Evolutionary conservation across 2,329 filamentous ascomycete species (phyloP), one percentile per base, ranked within the genome.

Genomic region (Neofusicoccum umdonicola): DNA sequence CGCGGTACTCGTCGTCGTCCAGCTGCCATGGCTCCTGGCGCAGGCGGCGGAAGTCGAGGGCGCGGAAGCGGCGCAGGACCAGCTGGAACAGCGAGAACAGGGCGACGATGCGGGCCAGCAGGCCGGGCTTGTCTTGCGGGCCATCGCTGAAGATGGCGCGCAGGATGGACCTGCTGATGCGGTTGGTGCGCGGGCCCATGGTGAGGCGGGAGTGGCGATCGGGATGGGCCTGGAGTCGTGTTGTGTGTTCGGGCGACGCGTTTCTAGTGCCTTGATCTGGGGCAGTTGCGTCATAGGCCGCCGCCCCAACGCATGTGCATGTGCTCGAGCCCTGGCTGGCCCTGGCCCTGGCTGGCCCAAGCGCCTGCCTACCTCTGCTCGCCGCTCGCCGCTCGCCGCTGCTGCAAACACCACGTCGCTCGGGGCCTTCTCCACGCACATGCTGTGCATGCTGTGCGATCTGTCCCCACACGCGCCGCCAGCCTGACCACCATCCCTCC

Each of bases 31-130:
- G 74, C 6, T 83, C 76, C 5, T 77, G 77, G 7, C 86, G 80
- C 11, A 88, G 76, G 13, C 78, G 79, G 8, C 73, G 74, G 71
- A 88, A 88, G 0, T 84, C 70, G 3, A 80, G 77, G 2, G 78
- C 75, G 7, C 81, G 77, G 68, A 81, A 80, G 54, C 80, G 80
- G 31, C 79, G 70, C 1, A 87, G 79, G 1, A 76, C 73, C 4
- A 87, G 77, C 58, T 80, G 76, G 71, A 83, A 84, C 3, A 87
- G 68, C 0, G 81, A 79, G 72, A 88, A 87, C 68, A 88, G 84
- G 19, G 81, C 75, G 27, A 85, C 68, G 47, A 86, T 75, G 47
- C 79, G 78, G 22, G 77, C 75, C 19, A 86, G 72, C 0, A 80
- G 69, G 19, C 69, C 66, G 4, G 35, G 69, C 65, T 50, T 73